These are phyloP conservation scores for Iris macrosiphon DNA, from an alignment of 106 monocot species.

Conservation along the genomic window DNA sequence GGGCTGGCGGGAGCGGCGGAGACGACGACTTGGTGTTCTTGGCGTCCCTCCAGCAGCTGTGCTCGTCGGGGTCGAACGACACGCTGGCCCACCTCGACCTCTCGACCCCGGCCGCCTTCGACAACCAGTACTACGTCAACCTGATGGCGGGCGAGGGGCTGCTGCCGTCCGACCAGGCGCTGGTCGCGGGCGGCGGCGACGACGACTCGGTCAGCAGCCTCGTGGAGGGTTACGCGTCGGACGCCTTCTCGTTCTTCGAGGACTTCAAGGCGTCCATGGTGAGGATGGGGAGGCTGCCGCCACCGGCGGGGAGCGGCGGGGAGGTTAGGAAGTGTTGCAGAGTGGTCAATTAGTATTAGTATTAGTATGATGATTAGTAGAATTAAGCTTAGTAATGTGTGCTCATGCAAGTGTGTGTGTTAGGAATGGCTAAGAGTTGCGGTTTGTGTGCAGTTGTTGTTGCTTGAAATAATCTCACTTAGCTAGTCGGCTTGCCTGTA, in stretches of 20 bases:
- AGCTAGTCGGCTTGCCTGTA: too few relatives aligned
- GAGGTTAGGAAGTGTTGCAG: slow-evolving; percentile 69
- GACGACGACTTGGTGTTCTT: slow-evolving; percentile 34
- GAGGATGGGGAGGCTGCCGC: slow-evolving; percentile 64
- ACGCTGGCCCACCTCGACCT: slow-evolving; percentile 61
- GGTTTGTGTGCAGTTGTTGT: too few relatives aligned
- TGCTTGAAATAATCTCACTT: too few relatives aligned
- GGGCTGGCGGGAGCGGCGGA: background rate
- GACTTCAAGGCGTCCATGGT: slow-evolving; percentile 69
- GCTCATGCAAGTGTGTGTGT: too few relatives aligned
- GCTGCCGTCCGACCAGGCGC: slow-evolving; percentile 64
- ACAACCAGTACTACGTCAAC: slow-evolving; percentile 94
- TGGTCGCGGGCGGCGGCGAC: slow-evolving; percentile 7
- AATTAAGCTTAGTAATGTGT: too few relatives aligned
- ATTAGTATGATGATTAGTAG: too few relatives aligned
- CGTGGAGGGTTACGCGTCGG: slow-evolving; percentile 50
- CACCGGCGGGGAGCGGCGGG: slow-evolving; percentile 17
- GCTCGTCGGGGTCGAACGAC: slow-evolving; percentile 35
- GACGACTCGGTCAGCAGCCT: slow-evolving; percentile 19
- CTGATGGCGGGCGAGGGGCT: slow-evolving; percentile 67
- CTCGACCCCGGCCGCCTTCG: slow-evolving; percentile 68
- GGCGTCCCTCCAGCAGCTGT: slow-evolving; percentile 68
- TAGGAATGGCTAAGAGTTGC: too few relatives aligned
- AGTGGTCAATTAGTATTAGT: slow-evolving; percentile 31
- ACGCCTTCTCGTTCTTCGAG: slow-evolving; percentile 47